Percentiles rank a stretch among this genome's conserved stretches.
phyloP scores from a whole-genome alignment of 495 filamentous ascomycete genomes.

The Penicillium ochrochloron region DNA sequence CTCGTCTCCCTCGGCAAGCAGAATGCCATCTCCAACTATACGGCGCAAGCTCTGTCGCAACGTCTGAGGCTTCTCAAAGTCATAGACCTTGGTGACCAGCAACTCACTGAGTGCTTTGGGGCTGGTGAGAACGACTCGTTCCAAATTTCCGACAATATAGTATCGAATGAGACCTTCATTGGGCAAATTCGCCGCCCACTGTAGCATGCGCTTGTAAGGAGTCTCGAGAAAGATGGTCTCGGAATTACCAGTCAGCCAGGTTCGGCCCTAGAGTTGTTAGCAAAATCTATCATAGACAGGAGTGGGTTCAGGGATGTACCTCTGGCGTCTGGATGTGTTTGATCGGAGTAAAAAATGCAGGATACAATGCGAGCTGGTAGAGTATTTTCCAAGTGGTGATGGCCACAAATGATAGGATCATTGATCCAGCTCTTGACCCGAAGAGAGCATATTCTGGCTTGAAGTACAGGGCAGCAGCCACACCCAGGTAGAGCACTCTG shows the following conservation, averaged over 20 bases:
- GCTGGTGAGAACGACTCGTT: slow-evolving; percentile 68
- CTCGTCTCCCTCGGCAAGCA: slow-evolving; percentile 85
- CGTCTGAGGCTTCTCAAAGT: slow-evolving; percentile 73
- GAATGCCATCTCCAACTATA: slow-evolving; percentile 73
- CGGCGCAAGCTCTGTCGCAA: slow-evolving; percentile 61
- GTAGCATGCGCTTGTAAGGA: slow-evolving; percentile 58
- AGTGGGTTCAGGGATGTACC: slow-evolving; percentile 29
- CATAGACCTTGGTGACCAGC: slow-evolving; percentile 70
- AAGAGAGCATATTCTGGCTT: slow-evolving; percentile 39
- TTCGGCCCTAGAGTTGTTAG: slow-evolving; percentile 33
- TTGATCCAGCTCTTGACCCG: slow-evolving; percentile 34
- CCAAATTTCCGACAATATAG: slow-evolving; percentile 64
- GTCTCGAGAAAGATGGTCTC: slow-evolving; percentile 38
- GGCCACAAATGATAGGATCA: slow-evolving; percentile 29
- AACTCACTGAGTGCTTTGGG: slow-evolving; percentile 72
- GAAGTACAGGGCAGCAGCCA: slow-evolving; percentile 32
- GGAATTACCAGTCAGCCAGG: slow-evolving; percentile 43
- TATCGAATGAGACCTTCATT: slow-evolving; percentile 86
- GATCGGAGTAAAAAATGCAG: slow-evolving; percentile 72
- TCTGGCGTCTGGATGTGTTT: slow-evolving; percentile 64
- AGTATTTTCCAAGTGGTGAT: slow-evolving; percentile 34
- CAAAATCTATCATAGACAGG: neutral
- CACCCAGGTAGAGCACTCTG: slow-evolving; percentile 30
- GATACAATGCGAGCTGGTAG: slow-evolving; percentile 68
- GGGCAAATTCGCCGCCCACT: slow-evolving; percentile 70